Evolutionary conservation across 306 rosid genomes (phyloP).

Genomic region (Vigna unguiculata): DNA sequence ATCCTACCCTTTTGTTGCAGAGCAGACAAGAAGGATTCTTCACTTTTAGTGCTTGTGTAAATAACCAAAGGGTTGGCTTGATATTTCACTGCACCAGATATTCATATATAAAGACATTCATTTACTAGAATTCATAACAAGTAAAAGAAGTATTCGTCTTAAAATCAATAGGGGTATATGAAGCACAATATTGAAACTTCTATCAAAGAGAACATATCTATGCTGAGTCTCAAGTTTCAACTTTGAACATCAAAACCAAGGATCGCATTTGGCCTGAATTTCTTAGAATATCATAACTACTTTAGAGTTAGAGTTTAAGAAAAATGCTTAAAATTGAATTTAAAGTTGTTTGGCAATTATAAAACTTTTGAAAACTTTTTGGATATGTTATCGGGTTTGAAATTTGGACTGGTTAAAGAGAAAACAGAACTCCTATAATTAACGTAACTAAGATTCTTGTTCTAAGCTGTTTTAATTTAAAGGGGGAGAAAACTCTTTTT

Average conservation of each 20-base stretch:
- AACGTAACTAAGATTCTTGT: not conserved
- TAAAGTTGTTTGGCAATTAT: not conserved
- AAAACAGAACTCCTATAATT: not conserved
- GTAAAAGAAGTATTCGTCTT: constrained; percentile 15
- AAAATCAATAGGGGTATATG: constrained; percentile 3
- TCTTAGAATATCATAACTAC: not conserved
- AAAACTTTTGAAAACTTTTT: not conserved
- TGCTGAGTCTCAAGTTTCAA: constrained; percentile 36
- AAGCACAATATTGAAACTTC: constrained; percentile 15
- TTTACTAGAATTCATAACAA: constrained; percentile 30
- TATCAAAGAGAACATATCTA: constrained; percentile 17
- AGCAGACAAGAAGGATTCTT: constrained; percentile 89
- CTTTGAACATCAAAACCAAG: constrained; percentile 34
- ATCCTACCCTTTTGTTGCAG: constrained; percentile 82
- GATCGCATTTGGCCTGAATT: not conserved
- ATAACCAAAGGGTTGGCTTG: constrained; percentile 90
- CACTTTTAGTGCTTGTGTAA: constrained; percentile 90
- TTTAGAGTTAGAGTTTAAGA: not conserved
- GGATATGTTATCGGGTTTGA: not conserved
- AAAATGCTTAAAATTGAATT: not conserved
- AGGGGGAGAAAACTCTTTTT: not conserved
- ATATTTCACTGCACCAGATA: constrained; percentile 74
- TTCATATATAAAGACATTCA: constrained; percentile 44
- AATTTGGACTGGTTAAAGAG: not conserved
- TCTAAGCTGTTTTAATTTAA: not conserved